Base-by-base conservation (phyloP, 306 rosid genomes). In the Purshia tridentata region DNA sequence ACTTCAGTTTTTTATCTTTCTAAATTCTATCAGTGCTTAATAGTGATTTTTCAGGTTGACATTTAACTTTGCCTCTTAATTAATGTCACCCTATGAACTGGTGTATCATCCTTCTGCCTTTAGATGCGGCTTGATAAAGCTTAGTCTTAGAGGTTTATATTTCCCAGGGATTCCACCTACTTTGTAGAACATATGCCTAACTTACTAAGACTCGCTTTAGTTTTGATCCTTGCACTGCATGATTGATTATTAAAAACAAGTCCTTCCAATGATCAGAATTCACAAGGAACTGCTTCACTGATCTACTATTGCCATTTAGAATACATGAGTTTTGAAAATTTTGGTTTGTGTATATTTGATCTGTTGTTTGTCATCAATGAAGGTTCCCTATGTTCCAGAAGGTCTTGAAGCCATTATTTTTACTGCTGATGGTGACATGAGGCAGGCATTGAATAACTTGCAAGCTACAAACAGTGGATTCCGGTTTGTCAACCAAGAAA, bases 341-440 rank as follows among this genome's bases (percentile, higher is more conserved):
- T 35, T 45, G 49, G 20, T 4, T 9, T 4, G 29, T 56, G 39
- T 42, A 60, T 82, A 67, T 65, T 68, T 78, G 58, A 81, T 56
- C 12, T 45, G 41, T 29, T 56, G 39, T 68, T 51, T 74, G 78
- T 42, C 77, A 47, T 51, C 67, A 49, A 73, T 85, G 84, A 77
- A 94, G 98, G 98, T 94, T 83, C 95, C 98, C 48, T 94, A 89
- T 81, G 92, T 94, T 67, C 98, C 95, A 52, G 98, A 91, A 84
- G 98, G 97, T 76, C 95, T 94, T 58, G 98, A 94, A 85, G 98
- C 98, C 77, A 88, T 94, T 78, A 94, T 94, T 82, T 94, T 94
- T 84, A 94, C 98, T 6, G 98, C 98, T 76, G 98, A 91, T 75
- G 98, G 98, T 69, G 98, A 91, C 76, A 94, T 94, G 97, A 91